Base-by-base conservation (phyloP, 2,329 filamentous ascomycete species). In the Fusarium sublunatum region DNA sequence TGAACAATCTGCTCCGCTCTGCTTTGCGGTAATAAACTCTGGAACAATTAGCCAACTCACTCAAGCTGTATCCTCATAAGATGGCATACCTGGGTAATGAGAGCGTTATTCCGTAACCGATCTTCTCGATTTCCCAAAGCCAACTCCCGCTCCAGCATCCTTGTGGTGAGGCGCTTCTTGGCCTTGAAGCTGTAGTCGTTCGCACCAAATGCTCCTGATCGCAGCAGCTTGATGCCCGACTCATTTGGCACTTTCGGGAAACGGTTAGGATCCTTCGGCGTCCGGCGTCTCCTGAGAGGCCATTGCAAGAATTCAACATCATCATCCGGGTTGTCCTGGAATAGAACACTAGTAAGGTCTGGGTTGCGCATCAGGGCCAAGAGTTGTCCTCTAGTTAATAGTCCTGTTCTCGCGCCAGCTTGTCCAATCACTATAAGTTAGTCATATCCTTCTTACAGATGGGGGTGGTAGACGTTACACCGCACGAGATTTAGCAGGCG, bases 221-320 rank as follows among this genome's bases (percentile, higher is more conserved):
- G 82, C 93, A 98, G 97, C 60, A 98, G 79, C 67, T 89, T 86
- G 44, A 77, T 82, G 7, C 95, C 94, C 61, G 87, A 83, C 10
- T 91, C 87, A 70, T 89, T 97, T 0, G 94, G 94, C 0, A 97
- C 87, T 68, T 91, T 91, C n/a, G 93, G 92, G 58, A 93, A 93
- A 40, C 86, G 79, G 61, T 87, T 76, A 2, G 82, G 82, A 55
- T 87, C 83, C n/a, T 76, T 79, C 8, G 69, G 70, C 2, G 64
- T 65, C 10, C 72, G 72, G 19, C 76, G 73, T 48, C 83, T 80
- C 42, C 83, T 77, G 31, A 81, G 74, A 36, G 82, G 77, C 67
- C 81, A 79, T 45, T 81, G 76, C 44, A 72, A 43, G 26, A 74
- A 65, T 5, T 73, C 73, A 2, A 74, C 70, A 4, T 75, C 74